Conservation (phyloP, 306 rosid genomes). For the Glycine tomentella region DNA sequence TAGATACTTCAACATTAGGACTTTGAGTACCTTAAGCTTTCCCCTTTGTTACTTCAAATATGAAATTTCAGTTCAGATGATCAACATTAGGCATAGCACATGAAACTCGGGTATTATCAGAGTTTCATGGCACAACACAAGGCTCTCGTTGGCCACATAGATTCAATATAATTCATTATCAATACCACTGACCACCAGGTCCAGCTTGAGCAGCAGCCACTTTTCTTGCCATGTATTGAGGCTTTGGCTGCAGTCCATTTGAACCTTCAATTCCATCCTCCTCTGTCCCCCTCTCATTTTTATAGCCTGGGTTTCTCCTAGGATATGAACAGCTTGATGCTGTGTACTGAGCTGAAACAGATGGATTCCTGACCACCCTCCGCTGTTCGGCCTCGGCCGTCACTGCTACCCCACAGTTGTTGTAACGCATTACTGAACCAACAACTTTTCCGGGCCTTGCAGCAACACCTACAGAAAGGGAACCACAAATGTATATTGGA, state of each 20-base stretch:
- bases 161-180: constrained; percentile 43
- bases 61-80: constrained; percentile 38
- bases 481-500: constrained; percentile 23
- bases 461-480: constrained; percentile 66
- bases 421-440: constrained; percentile 81
- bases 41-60: constrained; percentile 10
- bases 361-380: constrained; percentile 68
- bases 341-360: constrained; percentile 67
- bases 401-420: constrained; percentile 73
- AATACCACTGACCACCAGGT: constrained; percentile 89
- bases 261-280: constrained; percentile 82
- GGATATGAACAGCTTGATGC: constrained; percentile 57
- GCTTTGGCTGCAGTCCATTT: constrained; percentile 86
- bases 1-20: constrained; percentile 26
- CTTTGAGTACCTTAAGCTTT: constrained; percentile 41
- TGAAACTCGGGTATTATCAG: constrained; percentile 40
- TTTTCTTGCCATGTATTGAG: constrained; percentile 88
- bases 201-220: constrained; percentile 94
- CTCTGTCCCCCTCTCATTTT: constrained; percentile 73
- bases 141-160: constrained; percentile 30
- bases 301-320: constrained; percentile 80
- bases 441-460: constrained; percentile 97
- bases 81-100: constrained; percentile 41
- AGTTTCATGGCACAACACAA: constrained; percentile 28
- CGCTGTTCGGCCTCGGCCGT: constrained; percentile 84